phyloP scores from a whole-genome alignment of 2,329 filamentous ascomycete species.

The Aspergillus aculeatinus region DNA sequence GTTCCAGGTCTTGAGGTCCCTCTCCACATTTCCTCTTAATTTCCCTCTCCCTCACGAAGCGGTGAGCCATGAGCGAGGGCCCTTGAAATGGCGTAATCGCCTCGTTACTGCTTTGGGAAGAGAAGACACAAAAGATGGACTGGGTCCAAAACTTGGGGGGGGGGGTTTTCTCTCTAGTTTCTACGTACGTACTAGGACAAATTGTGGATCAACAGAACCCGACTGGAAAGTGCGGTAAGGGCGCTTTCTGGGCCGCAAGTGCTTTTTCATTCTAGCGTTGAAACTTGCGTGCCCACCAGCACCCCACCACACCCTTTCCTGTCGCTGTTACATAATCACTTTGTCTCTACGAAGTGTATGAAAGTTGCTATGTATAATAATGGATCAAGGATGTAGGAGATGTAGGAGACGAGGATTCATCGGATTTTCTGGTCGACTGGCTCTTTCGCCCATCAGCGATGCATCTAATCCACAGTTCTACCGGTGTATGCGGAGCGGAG shows the following conservation, averaged over 20 bases:
- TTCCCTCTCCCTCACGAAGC: conserved; percentile 1
- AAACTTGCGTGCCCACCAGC: background rate
- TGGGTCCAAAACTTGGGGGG: background rate
- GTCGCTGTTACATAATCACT: background rate
- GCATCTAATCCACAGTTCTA: too few relatives aligned
- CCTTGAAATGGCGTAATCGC: conserved; percentile 2
- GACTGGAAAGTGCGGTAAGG: background rate
- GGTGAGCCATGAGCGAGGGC: conserved; percentile 5
- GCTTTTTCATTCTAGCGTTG: background rate
- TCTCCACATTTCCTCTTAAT: too few relatives aligned
- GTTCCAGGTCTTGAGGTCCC: background rate
- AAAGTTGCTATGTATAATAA: too few relatives aligned
- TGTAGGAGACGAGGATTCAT: too few relatives aligned
- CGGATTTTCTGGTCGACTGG: too few relatives aligned
- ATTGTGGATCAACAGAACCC: background rate
- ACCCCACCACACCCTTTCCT: background rate
- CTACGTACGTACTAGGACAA: too few relatives aligned
- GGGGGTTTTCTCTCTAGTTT: background rate
- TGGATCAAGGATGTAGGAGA: too few relatives aligned
- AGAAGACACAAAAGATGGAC: background rate
- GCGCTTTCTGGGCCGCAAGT: background rate
- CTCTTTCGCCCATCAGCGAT: too few relatives aligned
- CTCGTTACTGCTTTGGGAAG: background rate
- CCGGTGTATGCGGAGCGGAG: too few relatives aligned
- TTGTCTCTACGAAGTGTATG: too few relatives aligned